Conservation (phyloP, 768 basidiomycete species). For the Trametes gibbosa region DNA sequence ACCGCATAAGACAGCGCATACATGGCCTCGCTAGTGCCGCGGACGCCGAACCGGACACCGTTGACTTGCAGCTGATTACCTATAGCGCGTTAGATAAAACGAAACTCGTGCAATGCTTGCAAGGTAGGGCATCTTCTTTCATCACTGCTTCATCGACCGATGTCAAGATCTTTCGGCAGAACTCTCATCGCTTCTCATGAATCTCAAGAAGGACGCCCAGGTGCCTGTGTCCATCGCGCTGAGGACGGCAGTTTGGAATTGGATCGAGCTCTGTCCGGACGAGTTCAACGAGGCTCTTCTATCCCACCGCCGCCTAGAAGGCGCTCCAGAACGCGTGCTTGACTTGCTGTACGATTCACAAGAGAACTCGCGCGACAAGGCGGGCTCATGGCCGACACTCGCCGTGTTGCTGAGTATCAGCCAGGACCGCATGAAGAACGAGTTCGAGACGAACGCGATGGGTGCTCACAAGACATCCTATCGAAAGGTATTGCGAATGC, state of each 20-base stretch:
- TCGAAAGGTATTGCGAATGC: slow-evolving; percentile 18
- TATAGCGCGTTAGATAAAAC: slow-evolving; percentile 71
- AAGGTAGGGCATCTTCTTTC: slow-evolving; percentile 42
- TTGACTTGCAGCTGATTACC: slow-evolving; percentile 76
- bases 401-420: slow-evolving; percentile 71
- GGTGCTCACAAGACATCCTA: slow-evolving; percentile 30
- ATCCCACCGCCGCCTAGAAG: slow-evolving; percentile 64
- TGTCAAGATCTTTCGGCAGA: slow-evolving; percentile 43
- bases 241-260: slow-evolving; percentile 84
- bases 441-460: slow-evolving; percentile 42
- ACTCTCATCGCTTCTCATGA: slow-evolving; percentile 76
- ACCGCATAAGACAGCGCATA: slow-evolving; percentile 68
- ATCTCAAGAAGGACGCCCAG: slow-evolving; percentile 75
- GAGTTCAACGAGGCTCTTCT: slow-evolving; percentile 77
- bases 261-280: slow-evolving; percentile 74
- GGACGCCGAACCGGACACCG: slow-evolving; percentile 60
- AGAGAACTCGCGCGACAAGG: slow-evolving; percentile 40
- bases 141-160: background rate
- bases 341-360: slow-evolving; percentile 61
- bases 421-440: slow-evolving; percentile 65
- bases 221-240: slow-evolving; percentile 69
- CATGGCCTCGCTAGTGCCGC: slow-evolving; percentile 52
- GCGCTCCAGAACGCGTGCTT: slow-evolving; percentile 82
- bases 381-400: slow-evolving; percentile 76
- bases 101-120: slow-evolving; percentile 68